Base-by-base conservation (phyloP, 2,329 filamentous ascomycete species). In the Leptographium radiaticola region DNA sequence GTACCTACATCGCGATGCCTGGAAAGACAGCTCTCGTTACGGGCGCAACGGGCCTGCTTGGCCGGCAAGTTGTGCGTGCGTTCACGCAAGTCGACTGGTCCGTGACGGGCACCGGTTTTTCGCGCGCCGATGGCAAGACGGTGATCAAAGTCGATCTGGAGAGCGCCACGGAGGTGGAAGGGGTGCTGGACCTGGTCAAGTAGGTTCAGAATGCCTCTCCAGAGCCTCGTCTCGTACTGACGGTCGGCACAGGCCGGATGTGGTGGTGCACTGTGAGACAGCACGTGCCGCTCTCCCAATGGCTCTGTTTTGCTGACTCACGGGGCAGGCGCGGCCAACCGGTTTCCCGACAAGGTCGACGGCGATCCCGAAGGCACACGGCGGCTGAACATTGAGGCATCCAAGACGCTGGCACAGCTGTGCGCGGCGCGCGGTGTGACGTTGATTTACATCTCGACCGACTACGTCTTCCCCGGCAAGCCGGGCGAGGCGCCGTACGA, bases 401-500 rank as follows among this genome's bases (percentile, higher is more conserved):
- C 87, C 48, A 71, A 74, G 49, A 69, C 70, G 10, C 77, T 95
- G 13, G 87, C 87, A 11, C 67, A 73, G 43, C 74, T 81, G n/a
- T 84, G 86, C 52, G 77, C 81, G 1, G 65, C 73, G 33, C 78
- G 80, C 61, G 77, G 69, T 43, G 77, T 80, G 52, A 66, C 88
- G 50, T 71, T 89, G 36, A 79, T 89, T 63, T 90, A 89, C 69
- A 87, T 90, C 61, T 89, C 85, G 10, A 90, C 86, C 49, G 86
- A 90, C 68, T 90, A 90, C 62, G 86, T 90, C 51, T 90, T 90
- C 65, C 72, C 84, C 0, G 86, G 86, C 16, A 74, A 70, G 40
- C 76, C 76, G 2, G 88, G 89, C n/a, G 85, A 94, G 53, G 89
- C 89, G 6, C 90, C 89, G 0, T 95, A 95, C 67, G 80, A 84